Evolutionary conservation across 768 basidiomycete species (phyloP), one percentile per base, ranked within the genome.

Genomic region (Cystobasidiopsis lactophilus): DNA sequence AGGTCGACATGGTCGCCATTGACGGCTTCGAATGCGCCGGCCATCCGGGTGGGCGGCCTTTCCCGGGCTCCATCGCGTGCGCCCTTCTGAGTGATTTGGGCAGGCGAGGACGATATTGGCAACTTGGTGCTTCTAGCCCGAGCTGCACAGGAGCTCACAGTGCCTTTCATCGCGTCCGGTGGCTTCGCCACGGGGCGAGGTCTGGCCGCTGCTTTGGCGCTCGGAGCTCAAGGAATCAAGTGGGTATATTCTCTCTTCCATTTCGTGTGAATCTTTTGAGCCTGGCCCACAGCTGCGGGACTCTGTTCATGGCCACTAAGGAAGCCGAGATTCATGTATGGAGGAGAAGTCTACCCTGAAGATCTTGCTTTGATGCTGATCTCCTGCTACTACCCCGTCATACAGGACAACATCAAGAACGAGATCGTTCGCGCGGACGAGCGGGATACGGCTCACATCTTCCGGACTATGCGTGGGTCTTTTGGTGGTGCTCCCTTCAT

Each of bases 71-170:
- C n/a, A n/a, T n/a, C n/a, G n/a, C n/a, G n/a, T n/a, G n/a, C n/a
- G n/a, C n/a, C n/a, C n/a, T n/a, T n/a, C n/a, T n/a, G n/a, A n/a
- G n/a, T n/a, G n/a, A n/a, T n/a, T n/a, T n/a, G n/a, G n/a, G n/a
- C n/a, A 1, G 89, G 89, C 56, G 89, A 93, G 63, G 83, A 91
- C 40, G 89, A 93, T 63, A 81, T 93, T 23, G 82, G 83, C 2
- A 82, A 81, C 3, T 62, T 91, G 23, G 80, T 93, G 2, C 67
- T 93, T 68, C 72, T 93, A 44, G 85, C 88, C 1, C 74, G 85
- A 50, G 85, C 88, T 1, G 82, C 79, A 1, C 75, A 81, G 59
- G 83, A 89, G 57, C 70, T 93, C 47, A 77, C 77, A 47, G 69
- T 80, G 35, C 89, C 89, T 2, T 95, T 9, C 41, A 43, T 43